These are phyloP conservation scores for Bidens hawaiensis DNA, from an alignment of 140 eudicot genomes.

Conservation along the genomic window DNA sequence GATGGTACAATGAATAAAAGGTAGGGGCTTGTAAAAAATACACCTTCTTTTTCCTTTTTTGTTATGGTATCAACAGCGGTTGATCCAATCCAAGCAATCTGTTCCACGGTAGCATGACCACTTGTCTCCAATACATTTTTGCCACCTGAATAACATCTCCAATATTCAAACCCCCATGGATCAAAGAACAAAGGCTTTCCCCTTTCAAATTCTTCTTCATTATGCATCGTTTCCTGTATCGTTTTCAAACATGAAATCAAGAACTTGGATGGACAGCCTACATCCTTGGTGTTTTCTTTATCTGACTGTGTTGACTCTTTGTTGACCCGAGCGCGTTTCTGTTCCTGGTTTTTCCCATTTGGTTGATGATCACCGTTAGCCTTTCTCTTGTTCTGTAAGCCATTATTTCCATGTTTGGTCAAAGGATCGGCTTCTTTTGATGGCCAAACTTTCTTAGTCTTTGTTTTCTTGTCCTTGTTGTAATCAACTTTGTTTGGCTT, in stretches of 20 bases:
- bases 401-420: constrained; percentile 15
- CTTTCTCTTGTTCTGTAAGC: constrained; percentile 31
- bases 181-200: constrained; percentile 49
- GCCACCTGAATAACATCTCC: constrained; percentile 62
- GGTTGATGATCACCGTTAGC: constrained; percentile 3
- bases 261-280: constrained; percentile 66
- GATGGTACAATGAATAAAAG: constrained; percentile 76
- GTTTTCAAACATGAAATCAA: constrained; percentile 49
- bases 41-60: constrained; percentile 68
- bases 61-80: constrained; percentile 73
- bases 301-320: no score
- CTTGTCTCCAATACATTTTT: constrained; percentile 57
- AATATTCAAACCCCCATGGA: constrained; percentile 83
- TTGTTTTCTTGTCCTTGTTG: constrained; percentile 26
- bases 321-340: no score
- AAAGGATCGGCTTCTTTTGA: constrained; percentile 27
- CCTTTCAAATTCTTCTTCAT: constrained; percentile 34
- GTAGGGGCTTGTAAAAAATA: constrained; percentile 49
- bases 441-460: constrained; percentile 29
- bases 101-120: constrained; percentile 51
- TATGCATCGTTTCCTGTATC: constrained; percentile 37
- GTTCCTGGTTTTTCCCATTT: constrained; percentile 12
- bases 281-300: no score
- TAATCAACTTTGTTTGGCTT: constrained; percentile 47
- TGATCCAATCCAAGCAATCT: constrained; percentile 82